Evolutionary conservation across 371 early-diverging fungal species (phyloP), one percentile per base, ranked within the genome.

Genomic region (Umbelopsis sp.): DNA sequence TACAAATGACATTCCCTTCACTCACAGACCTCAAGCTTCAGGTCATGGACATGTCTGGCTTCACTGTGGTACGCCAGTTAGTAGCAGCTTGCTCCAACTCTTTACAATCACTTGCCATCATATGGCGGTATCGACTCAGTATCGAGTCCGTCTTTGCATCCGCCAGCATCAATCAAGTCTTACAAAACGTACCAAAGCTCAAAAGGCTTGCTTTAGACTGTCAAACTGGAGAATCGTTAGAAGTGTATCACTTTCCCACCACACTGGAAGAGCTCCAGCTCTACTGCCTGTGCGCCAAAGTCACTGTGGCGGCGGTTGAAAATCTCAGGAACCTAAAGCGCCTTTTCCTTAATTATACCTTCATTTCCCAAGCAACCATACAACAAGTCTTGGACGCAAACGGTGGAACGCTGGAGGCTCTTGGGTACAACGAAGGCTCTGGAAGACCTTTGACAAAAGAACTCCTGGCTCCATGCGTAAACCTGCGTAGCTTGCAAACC

Each of bases 1-100:
- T 35, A 4, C 29, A 57, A 16, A 57, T 57, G 37, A 35, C 8
- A 2, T 35, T 57, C 18, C 57, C 57, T 2, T 57, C 57, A 3
- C 35, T 57, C 18, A 35, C 37, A 10, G 57, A 57, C 57, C 35
- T 57, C 18, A 29, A 35, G 35, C 57, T 57, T 57, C 57, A 57
- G 18, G 57, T 57, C 37, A 57, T 57, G 57, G n/a, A 57, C 18
- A 29, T 35, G 57, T 29, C 57, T 57, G 57, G 57, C 7, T 57
- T 57, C 35, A 35, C 29, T 35, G 57, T 35, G 12, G 57, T 57
- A 7, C 57, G 57, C 12, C 29, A 57, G 35, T 35, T 57, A n/a
- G 57, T 57, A 4, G 35, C 11, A 35, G 29, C 57, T 4, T 57
- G 57, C 35, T 16, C 35, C 16, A 57, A 57, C 4, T 35, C 57